Percentiles rank a stretch among this genome's conserved stretches.
Conservation (phyloP, 1,284 basidiomycete species). For the Cryptococcus hybrid region DNA sequence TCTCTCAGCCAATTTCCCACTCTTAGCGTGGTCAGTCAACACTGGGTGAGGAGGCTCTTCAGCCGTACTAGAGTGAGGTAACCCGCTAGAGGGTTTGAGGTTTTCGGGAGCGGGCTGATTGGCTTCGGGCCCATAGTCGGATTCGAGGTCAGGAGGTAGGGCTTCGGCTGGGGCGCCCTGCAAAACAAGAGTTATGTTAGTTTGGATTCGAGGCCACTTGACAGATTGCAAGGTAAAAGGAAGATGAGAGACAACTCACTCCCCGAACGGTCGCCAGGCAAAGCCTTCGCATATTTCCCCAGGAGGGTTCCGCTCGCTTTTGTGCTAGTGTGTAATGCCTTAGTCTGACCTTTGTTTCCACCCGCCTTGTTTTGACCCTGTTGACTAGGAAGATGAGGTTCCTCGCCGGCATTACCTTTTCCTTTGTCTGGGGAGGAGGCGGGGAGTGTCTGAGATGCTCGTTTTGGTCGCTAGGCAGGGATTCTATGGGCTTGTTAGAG, state of each 20-base stretch:
- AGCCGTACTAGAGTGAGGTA: slow-evolving; percentile 28
- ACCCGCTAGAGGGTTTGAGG: slow-evolving; percentile 24
- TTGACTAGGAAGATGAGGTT: slow-evolving; percentile 35
- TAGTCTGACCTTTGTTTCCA: slow-evolving; percentile 7
- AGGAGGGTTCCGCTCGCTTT: slow-evolving; percentile 9
- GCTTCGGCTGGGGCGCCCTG: slow-evolving; percentile 25
- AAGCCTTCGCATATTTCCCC: slow-evolving; percentile 33
- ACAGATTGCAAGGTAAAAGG: background rate
- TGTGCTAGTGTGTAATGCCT: slow-evolving; percentile 11
- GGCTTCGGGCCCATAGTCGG: slow-evolving; percentile 19
- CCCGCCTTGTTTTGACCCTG: background rate
- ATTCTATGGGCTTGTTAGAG: slow-evolving; percentile 16
- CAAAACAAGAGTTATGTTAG: background rate
- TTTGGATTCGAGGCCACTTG: background rate
- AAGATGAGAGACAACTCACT: slow-evolving; percentile 16
- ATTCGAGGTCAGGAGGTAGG: slow-evolving; percentile 23
- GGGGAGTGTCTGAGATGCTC: slow-evolving; percentile 36
- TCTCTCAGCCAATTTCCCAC: slow-evolving; percentile 32
- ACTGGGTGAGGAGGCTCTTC: slow-evolving; percentile 36
- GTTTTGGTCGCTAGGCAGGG: slow-evolving; percentile 39
- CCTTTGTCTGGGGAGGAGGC: slow-evolving; percentile 21
- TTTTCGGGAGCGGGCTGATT: slow-evolving; percentile 11
- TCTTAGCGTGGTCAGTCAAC: slow-evolving; percentile 25
- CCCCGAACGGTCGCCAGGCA: slow-evolving; percentile 11
- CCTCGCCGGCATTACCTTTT: slow-evolving; percentile 35